These are phyloP conservation scores for Sherardia arvensis DNA, from an alignment of 257 asterid genomes.

Conservation along the genomic window DNA sequence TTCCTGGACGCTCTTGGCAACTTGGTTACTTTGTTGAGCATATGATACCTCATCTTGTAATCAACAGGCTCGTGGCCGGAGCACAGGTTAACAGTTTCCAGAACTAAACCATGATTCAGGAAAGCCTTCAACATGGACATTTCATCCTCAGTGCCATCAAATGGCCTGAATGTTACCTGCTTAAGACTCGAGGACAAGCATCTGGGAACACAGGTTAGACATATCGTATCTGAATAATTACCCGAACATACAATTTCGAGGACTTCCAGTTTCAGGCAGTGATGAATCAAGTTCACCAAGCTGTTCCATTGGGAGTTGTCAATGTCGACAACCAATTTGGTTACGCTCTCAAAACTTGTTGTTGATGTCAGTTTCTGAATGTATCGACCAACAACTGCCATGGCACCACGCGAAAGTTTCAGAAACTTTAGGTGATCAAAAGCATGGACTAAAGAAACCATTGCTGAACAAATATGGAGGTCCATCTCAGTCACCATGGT, in stretches of 20 bases:
- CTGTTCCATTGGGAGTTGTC: neutral
- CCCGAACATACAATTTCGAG: neutral
- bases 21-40: neutral
- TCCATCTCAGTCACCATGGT: neutral
- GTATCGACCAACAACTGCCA: neutral
- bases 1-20: neutral
- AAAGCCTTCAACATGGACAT: neutral
- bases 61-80: neutral
- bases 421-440: neutral
- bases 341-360: neutral
- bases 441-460: neutral
- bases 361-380: neutral
- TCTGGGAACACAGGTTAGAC: neutral
- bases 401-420: neutral
- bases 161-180: neutral
- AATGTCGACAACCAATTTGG: neutral
- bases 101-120: neutral
- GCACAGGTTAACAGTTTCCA: neutral
- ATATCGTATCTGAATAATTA: neutral
- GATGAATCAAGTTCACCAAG: neutral
- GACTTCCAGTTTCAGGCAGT: neutral
- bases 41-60: neutral
- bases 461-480: neutral
- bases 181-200: neutral
- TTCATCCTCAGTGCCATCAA: neutral